phyloP scores from a whole-genome alignment of 2,329 filamentous ascomycete species.

The Cladosporium sp. region DNA sequence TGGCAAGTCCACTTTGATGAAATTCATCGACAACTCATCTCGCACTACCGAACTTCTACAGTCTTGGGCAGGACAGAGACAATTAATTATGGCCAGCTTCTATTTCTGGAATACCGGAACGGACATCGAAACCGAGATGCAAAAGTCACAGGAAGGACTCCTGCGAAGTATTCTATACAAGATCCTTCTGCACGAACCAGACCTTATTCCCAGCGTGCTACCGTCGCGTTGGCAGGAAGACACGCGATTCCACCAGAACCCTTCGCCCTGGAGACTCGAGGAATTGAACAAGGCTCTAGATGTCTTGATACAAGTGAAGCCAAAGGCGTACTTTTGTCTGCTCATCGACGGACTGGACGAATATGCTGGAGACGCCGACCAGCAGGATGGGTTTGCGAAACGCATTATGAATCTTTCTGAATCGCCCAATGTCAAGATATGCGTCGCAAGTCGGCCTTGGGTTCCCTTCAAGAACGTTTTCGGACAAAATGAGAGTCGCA shows the following conservation, averaged over 20 bases:
- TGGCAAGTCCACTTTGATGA: conserved; percentile 17
- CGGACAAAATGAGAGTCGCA: background rate
- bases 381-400: background rate
- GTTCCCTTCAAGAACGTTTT: background rate
- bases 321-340: conserved; percentile 14
- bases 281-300: conserved; percentile 5
- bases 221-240: background rate
- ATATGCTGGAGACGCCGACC: background rate
- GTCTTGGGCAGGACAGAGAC: background rate
- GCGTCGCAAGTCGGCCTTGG: background rate
- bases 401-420: background rate
- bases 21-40: background rate
- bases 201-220: background rate
- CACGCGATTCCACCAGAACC: background rate
- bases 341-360: conserved; percentile 18
- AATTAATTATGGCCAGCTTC: background rate
- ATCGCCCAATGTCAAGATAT: background rate
- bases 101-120: conserved; percentile 19
- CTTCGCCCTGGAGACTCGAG: background rate
- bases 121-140: conserved; percentile 10
- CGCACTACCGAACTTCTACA: background rate
- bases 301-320: background rate
- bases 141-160: conserved; percentile 16
- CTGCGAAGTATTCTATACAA: conserved; percentile 15
- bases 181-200: conserved; percentile 13